phyloP scores from a whole-genome alignment of 805 yeast species.

The Starmera caribaea region DNA sequence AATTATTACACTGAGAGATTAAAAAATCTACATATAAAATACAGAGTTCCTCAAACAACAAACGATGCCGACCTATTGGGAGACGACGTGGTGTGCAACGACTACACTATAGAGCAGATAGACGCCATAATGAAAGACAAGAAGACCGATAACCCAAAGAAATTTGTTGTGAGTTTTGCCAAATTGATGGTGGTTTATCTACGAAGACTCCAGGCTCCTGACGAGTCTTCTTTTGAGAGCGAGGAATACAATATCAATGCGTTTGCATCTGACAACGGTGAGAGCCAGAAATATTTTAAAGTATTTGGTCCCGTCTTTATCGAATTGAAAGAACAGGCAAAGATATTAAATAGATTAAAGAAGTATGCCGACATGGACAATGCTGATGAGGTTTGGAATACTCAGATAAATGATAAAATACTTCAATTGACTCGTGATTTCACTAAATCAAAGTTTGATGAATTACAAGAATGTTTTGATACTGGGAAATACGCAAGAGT shows the following conservation, averaged over 20 bases:
- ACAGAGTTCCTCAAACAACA: background rate
- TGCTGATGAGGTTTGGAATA: constrained; percentile 9
- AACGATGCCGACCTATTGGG: constrained; percentile 7
- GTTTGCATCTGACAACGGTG: background rate
- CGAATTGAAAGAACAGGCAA: constrained; percentile 10
- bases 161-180: background rate
- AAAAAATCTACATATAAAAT: constrained; percentile 4
- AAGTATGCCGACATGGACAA: constrained; percentile 14
- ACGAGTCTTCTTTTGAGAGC: background rate
- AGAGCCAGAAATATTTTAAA: background rate
- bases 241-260: background rate
- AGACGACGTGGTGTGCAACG: constrained; percentile 8
- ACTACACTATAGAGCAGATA: constrained; percentile 5
- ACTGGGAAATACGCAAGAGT: constrained; percentile 14
- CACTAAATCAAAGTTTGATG: constrained; percentile 12
- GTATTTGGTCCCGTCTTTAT: background rate
- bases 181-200: background rate
- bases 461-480: constrained; percentile 9
- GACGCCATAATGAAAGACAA: constrained; percentile 5
- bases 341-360: constrained; percentile 9
- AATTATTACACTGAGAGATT: constrained; percentile 11
- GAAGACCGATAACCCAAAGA: constrained; percentile 14
- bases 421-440: constrained; percentile 6
- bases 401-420: constrained; percentile 4
- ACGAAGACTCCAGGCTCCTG: background rate